Percentiles rank a stretch among this genome's conserved stretches.
phyloP scores from a whole-genome alignment of 176 grass and related monocot species.

The Avena eriantha region DNA sequence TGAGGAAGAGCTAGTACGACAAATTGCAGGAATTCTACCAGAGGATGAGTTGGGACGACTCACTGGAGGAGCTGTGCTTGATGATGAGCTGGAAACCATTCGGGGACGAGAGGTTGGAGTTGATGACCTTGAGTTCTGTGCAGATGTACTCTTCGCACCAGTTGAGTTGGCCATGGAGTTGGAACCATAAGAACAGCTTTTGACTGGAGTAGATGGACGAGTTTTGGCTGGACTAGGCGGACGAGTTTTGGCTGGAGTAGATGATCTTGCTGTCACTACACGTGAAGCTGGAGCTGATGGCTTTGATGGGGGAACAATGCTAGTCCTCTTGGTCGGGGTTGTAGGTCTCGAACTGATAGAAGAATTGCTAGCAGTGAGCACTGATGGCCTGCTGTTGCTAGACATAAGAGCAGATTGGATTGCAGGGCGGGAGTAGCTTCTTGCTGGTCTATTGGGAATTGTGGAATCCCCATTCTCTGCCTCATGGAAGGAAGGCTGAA shows the following conservation, averaged over 20 bases:
- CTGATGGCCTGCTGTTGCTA: constrained; percentile 66
- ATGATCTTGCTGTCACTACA: constrained; percentile 61
- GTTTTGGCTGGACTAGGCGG: constrained; percentile 60
- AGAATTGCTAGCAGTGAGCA: constrained; percentile 67
- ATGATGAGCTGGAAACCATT: constrained; percentile 50
- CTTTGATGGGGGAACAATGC: constrained; percentile 57
- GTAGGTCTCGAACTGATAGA: constrained; percentile 74
- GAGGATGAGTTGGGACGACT: constrained; percentile 47
- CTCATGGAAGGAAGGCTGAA: constrained; percentile 78
- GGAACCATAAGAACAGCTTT: constrained; percentile 40
- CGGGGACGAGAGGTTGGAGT: constrained; percentile 67
- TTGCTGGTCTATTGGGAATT: constrained; percentile 57
- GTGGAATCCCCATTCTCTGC: constrained; percentile 62
- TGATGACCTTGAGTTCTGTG: constrained; percentile 73
- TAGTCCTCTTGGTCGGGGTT: constrained; percentile 63
- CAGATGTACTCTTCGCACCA: constrained; percentile 47
- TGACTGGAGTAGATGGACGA: constrained; percentile 63
- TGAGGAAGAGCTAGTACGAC: constrained; percentile 56
- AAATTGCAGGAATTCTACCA: constrained; percentile 48
- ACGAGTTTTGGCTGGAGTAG: constrained; percentile 71
- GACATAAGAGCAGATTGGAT: constrained; percentile 48
- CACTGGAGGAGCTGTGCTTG: constrained; percentile 45
- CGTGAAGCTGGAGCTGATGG: constrained; percentile 55
- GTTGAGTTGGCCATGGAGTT: constrained; percentile 38
- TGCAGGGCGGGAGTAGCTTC: constrained; percentile 73